phyloP scores from a whole-genome alignment of 2,329 filamentous ascomycete genomes.

The Aureobasidium sp. region DNA sequence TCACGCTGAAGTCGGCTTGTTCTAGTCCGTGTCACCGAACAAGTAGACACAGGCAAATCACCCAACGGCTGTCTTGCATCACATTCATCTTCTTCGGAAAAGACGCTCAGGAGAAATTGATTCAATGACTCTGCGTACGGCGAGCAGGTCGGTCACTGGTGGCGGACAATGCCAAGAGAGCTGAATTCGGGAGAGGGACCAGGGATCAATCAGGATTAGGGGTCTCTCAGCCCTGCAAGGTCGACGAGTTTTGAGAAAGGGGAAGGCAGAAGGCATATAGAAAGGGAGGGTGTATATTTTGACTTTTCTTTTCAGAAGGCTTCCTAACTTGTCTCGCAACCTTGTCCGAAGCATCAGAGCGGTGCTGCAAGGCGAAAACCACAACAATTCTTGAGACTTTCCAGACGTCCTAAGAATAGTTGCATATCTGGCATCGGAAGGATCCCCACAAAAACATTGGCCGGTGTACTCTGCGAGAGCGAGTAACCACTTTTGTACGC shows the following conservation, averaged over 20 bases:
- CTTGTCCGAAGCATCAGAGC: background rate
- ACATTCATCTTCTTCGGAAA: background rate
- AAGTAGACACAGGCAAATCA: background rate
- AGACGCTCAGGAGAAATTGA: too few species aligned
- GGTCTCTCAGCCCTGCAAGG: constrained; percentile 4
- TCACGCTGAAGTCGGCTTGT: constrained; percentile 14
- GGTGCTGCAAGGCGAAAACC: background rate
- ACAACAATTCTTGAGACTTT: background rate
- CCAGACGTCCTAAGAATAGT: background rate
- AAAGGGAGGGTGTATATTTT: background rate
- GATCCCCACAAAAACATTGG: background rate
- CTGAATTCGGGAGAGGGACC: background rate
- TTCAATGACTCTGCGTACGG: background rate
- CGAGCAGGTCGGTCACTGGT: background rate
- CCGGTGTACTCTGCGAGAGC: background rate
- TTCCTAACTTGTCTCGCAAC: background rate
- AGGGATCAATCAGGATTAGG: background rate
- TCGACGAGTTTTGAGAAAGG: background rate
- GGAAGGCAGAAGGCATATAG: background rate
- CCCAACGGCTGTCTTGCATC: background rate
- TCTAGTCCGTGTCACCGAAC: constrained; percentile 1
- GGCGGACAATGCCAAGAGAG: background rate
- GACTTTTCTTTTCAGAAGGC: background rate
- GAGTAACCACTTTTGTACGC: background rate
- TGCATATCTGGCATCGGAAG: background rate